Evolutionary conservation across 2,329 filamentous ascomycete species (phyloP).

Genomic region (Nakataea oryzae): DNA sequence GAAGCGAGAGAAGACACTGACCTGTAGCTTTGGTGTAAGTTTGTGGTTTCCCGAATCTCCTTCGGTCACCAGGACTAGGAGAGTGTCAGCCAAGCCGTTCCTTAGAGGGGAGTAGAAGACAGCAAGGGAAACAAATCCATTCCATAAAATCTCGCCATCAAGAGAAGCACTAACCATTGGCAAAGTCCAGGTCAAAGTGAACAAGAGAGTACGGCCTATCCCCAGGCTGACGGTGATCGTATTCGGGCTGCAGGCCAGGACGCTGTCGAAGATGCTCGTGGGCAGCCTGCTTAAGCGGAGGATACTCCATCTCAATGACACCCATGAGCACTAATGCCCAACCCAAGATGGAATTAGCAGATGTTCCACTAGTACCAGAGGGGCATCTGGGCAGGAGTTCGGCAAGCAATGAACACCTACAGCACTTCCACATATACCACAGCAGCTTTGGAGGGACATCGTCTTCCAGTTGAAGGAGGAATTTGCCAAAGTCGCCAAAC

Average conservation of each 20-base stretch:
- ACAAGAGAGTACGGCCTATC: not conserved
- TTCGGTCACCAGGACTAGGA: not conserved
- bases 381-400: not conserved
- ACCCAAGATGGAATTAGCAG: not conserved
- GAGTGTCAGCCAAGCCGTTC: rapidly evolving
- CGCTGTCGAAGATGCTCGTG: not conserved
- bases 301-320: not conserved
- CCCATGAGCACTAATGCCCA: not conserved
- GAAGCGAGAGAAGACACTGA: not conserved
- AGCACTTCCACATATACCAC: not conserved
- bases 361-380: too few relatives aligned
- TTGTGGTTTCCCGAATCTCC: not conserved
- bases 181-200: not conserved
- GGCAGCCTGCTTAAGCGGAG: not conserved
- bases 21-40: not conserved
- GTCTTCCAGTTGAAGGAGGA: not conserved
- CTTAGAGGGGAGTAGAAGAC: too few relatives aligned
- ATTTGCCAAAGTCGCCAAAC: not conserved
- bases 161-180: not conserved
- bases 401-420: not conserved
- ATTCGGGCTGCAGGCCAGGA: not conserved
- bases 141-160: too few relatives aligned
- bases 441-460: not conserved
- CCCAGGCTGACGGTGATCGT: not conserved
- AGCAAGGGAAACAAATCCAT: not conserved